Evolutionary conservation across 148 eudicot species (phyloP), one percentile per base, ranked within the genome.

Genomic region (Camellia sinensis): DNA sequence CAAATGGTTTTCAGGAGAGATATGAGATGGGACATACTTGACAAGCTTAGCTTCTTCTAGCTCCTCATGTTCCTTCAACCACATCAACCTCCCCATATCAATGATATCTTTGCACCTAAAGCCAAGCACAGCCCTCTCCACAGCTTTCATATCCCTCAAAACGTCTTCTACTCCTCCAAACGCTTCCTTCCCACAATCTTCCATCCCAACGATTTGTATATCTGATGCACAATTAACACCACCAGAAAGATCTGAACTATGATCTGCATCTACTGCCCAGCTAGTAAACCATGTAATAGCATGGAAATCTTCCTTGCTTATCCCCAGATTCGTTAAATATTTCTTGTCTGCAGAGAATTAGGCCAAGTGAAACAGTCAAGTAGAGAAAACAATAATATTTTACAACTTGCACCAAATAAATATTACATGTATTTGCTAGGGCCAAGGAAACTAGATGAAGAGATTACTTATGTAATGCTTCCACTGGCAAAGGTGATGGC

Each of bases 401-500:
- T 45, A 13, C 22, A 76, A 8, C 46, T 68, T 41, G 13, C 17
- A 68, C 4, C 67, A 79, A 71, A 45, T 50, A 7, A 2, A 15
- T 14, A 15, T 50, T 3, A 15, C 9, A 15, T 50, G 7, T 12
- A 29, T 21, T 5, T 71, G 78, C 2, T 19, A 73, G 41, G 59
- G 11, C 22, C 6, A 18, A 45, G 5, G 57, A 69, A 19, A 6
- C 61, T 43, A 17, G 43, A 19, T 78, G 21, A 71, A 48, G 40
- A 79, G 63, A 64, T 78, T 89, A 94, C 98, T 93, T 62, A 89
- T 89, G 83, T 93, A 95, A 75, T 87, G 92, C 79, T 91, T 95
- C 99, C 99, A 95, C 87, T 95, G 99, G 89, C 94, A 92, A 80
- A 92, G 97, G 87, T 93, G 99, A 86, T 95, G 99, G 84, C 99